Evolutionary conservation across 257 asterid genomes (phyloP), one percentile per base, ranked within the genome.

Genomic region (Solanum chiquidenum): DNA sequence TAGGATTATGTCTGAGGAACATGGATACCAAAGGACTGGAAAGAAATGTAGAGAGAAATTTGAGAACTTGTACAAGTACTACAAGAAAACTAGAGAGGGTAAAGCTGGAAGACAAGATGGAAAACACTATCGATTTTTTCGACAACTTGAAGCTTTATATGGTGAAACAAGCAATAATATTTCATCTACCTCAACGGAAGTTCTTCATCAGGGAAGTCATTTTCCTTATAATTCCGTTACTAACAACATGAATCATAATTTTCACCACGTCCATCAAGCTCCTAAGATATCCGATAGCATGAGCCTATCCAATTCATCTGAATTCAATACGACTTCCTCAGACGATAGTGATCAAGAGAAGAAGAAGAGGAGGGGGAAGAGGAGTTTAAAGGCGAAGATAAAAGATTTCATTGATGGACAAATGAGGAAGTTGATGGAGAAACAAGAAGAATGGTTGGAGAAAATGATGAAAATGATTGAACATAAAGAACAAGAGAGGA

Each of bases 31-130:
- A 86, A 95, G 99, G 87, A 95, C 98, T 84, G 99, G 99, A 80
- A 97, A 96, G 87, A 97, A 97, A 90, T 97, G 99, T 92, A 94
- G 99, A 87, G 99, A 97, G 92, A 97, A 97, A 77, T 97, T 97
- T 33, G 99, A 97, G 90, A 97, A 97, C 89, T 88, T 97, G 88
- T 97, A 97, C 93, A 97, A 97, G 86, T 97, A 97, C 91, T 97
- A 97, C 98, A 97, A 96, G 87, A 97, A 97, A 92, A 97, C 99
- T 18, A 97, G 95, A 89, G 99, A 95, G 87, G 98, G 99, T 33
- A 97, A 95, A 83, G 99, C 99, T 6, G 98, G 99, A 9, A 92
- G 99, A 74, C 99, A 97, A 89, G 99, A 97, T 80, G 99, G 99
- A 9, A 97, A 97, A 75, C 98, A 96, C 83, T 97, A 97, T 91